Base-by-base conservation (phyloP, 2,329 filamentous ascomycete genomes). In the Fusarium albosuccineum region DNA sequence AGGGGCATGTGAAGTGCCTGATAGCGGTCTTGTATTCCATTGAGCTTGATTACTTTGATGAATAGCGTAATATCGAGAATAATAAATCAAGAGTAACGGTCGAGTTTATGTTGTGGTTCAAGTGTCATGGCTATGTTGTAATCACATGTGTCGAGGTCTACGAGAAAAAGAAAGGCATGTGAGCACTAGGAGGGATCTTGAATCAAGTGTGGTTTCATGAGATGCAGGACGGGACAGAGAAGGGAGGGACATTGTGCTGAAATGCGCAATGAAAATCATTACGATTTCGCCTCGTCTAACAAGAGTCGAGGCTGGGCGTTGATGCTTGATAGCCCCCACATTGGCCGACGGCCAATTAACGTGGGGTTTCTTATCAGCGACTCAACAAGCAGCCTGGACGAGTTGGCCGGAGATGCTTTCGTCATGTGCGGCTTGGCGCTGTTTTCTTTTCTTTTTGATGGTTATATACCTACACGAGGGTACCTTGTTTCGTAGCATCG, bases 331-430 rank as follows among this genome's bases (percentile, higher is more conserved):
- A 62, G 60, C 71, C 70, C 68, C 70, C 70, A 65, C 62, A 44
- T 49, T 54, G 51, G 26, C 55, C 45, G 36, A 9, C 48, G 57
- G 45, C 73, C 73, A 75, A 74, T 74, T 51, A 62, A 54, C 42
- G 60, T 52, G 56, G 56, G 61, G 63, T 61, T 42, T 33, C 73
- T 75, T 75, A 75, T 75, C 73, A 74, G 61, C 48, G 44, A 33
- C 44, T n/a, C 42, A 41, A 44, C 27, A 39, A 58, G 46, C 22
- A 30, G 42, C 56, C 30, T 39, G 42, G 59, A 54, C 39, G 55
- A 56, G n/a, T 59, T 36, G 55, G 22, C 11, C 30, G 30, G 30
- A 33, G 30, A 33, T 33, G 30, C 37, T 54, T 60, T 65, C 61
- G 60, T 65, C 60, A 67, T 53, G 48, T 59, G 41, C 48, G 60